Base-by-base conservation (phyloP, 2,329 filamentous ascomycete genomes). In the Arthrobotrys entomopaga region DNA sequence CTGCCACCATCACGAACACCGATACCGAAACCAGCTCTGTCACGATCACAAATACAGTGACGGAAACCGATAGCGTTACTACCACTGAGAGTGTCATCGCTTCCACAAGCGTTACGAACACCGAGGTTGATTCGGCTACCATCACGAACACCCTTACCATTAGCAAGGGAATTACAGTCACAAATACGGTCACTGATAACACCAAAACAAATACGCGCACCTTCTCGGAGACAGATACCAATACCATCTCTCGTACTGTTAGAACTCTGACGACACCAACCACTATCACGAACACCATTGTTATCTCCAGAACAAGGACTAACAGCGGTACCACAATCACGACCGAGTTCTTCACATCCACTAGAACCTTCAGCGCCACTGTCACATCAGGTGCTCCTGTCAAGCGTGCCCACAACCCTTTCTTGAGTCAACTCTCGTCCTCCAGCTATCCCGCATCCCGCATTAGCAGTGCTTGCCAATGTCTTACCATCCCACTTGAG, bases 401-500 rank as follows among this genome's bases (percentile, higher is more conserved):
- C 11, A 67, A 19, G 29, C 64, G 64, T 46, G 54, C 63, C 19
- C 38, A 6, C 5, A 48, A n/a, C 15, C 54, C 64, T 20, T 48
- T 60, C 15, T 43, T 54, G 3, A 38, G 13, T 54, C 34, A 48
- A 20, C 42, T 60, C 3, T 19, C 46, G 8, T 38, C 4, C 4
- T 65, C 50, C n/a, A 65, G 50, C 52, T 40, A 57, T 15, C 38
- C 54, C 10, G 20, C 29, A n/a, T 61, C 57, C 15, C 40, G 40
- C 8, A 16, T 70, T 6, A 49, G 49, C 6, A 70, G 65, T 15
- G 65, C 65, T 26, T 70, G 65, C 42, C 7, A 0, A 1, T 70
- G 65, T 19, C 65, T 70, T 16, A 70, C 65, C 0, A 63, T 70
- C 20, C 65, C 65, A 16, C 43, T 63, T 2, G 24, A 42, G 1